Base-by-base conservation (phyloP, 176 grass and related monocot genomes). In the Musa acuminata region DNA sequence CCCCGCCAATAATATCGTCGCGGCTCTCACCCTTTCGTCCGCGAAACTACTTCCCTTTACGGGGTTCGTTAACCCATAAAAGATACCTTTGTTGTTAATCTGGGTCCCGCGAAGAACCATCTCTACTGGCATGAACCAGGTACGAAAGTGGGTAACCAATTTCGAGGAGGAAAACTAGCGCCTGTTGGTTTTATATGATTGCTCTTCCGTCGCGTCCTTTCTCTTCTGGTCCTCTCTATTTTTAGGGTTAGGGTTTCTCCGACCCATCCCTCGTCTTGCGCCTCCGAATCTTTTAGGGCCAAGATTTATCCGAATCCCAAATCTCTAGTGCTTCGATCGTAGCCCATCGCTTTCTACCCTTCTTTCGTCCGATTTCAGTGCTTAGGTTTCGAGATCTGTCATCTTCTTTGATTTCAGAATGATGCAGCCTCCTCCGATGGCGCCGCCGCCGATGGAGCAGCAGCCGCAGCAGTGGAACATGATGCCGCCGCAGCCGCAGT, bases 401-500 rank as follows among this genome's bases (percentile, higher is more conserved):
- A 13, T 10, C 1, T 65, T 72, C 17, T 49, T 8, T 11, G 14
- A 13, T 26, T 75, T 59, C 13, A 49, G 66, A 11, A 79, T 79
- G 77, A 79, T 79, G 77, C 77, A 79, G 2, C 64, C 23, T 16
- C 51, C 63, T 64, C 76, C 49, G 14, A 67, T 67, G 76, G 50
- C 19, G 9, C 62, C 16, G 25, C 62, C 19, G 14, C 52, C 48
- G 4, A 62, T 64, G 75, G 59, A 51, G 11, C 75, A 77, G n/a
- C 75, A 77, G 9, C 65, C 23, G 77, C 77, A 79, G 65, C 52
- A 55, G 64, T 68, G 64, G 77, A 5, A 51, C 23, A 26, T 69
- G 65, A 79, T 79, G 65, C 35, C 64, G 13, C 77, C 52, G 8
- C 77, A 51, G 24, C 77, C 50, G 77, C 64, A 79, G 25, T 55